Base-by-base conservation (phyloP, 495 filamentous ascomycete genomes). In the Umbilicaria muhlenbergii region DNA sequence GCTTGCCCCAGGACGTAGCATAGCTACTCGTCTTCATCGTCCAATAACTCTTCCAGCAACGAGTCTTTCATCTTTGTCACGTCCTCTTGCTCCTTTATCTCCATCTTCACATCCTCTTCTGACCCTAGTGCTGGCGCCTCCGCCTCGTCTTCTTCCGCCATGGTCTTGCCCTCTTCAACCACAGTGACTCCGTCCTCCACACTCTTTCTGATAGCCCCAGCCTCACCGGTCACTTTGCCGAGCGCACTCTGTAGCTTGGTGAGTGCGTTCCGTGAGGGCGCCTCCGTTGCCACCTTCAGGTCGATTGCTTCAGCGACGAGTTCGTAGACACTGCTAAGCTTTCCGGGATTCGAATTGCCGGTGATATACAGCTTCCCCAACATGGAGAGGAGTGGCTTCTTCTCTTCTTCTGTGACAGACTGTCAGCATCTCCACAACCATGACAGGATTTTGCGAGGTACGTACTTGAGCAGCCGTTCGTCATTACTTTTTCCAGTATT, bases 341-440 rank as follows among this genome's bases (percentile, higher is more conserved):
- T 52, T 12, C 46, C 44, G 41, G 11, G 55, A 19, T 15, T 44
- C 36, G 45, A 59, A 28, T 58, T 70, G 6, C 50, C 51, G 33
- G 32, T 48, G 38, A 95, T 70, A 58, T 85, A 79, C 12, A 94
- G 68, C 62, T 96, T 98, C 42, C 73, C 77, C 17, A 96, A 68
- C 35, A 95, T 71, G 3, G 76, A 64, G 43, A 85, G 72, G 19
- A 94, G 63, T 4, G 81, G 65, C 63, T 93, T 95, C 59, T 77
- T 82, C 60, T 95, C 88, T 52, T 94, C 87, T 58, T 75, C 81
- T 69, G 63, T 62, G 41, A 59, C 47, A 31, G 49, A 57, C 36
- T 57, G 50, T 19, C 62, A 58, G 38, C 63, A 59, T 46, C 56
- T 52, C 36, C 52, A 45, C 35, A 70, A 60, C 31, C 65, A 57